Percentiles rank a stretch among this genome's conserved stretches.
Conservation (phyloP, 257 asterid genomes). For the Solanum medicagineum region DNA sequence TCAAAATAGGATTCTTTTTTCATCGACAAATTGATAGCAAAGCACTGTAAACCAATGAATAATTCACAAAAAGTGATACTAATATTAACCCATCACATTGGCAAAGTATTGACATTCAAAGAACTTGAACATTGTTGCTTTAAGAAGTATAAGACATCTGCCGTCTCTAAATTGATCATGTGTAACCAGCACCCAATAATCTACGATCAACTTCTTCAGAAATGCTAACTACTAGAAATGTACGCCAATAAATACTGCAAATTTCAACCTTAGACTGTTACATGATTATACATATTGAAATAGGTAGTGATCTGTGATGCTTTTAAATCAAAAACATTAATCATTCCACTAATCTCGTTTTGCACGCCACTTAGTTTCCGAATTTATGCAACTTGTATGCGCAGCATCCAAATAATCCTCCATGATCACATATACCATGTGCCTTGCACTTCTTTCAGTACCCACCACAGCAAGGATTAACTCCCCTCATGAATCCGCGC, state of each 20-base stretch:
- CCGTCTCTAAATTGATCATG: not conserved
- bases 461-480: conserved; percentile 36
- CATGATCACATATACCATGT: conserved; percentile 18
- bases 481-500: conserved; percentile 23
- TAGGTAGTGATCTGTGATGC: conserved; percentile 11
- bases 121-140: not conserved
- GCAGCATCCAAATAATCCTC: conserved; percentile 24
- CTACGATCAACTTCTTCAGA: not conserved
- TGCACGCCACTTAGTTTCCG: not conserved
- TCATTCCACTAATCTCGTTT: conserved; percentile 21
- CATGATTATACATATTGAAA: conserved; percentile 20
- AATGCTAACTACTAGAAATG: not conserved
- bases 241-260: not conserved
- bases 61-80: not conserved
- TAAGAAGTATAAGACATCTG: not conserved
- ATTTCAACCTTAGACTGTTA: not conserved
- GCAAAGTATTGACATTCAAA: not conserved
- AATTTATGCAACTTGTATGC: conserved; percentile 5
- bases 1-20: not conserved
- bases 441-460: conserved; percentile 20
- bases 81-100: not conserved
- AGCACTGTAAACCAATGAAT: not conserved
- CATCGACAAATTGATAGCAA: not conserved
- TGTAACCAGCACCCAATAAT: not conserved
- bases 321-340: conserved; percentile 15